Percentiles rank a stretch among this genome's conserved stretches.
Evolutionary conservation across 345 rosid genomes (phyloP).

Genomic region (Arabidopsis arenosa): DNA sequence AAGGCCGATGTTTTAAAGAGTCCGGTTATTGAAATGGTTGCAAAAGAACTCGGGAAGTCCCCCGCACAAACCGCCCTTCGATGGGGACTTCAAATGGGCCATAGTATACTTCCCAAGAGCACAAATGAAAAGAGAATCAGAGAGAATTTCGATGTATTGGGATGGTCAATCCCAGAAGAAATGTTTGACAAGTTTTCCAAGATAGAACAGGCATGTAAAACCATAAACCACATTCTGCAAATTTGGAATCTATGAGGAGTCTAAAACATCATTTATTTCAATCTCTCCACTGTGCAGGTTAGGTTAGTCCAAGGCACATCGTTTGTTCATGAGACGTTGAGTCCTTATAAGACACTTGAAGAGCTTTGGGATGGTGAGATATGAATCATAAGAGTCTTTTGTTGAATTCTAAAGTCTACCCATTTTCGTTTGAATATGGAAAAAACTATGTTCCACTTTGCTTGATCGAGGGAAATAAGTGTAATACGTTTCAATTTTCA

Average conservation of each 20-base stretch:
- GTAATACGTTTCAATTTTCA: neutral
- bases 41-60: conserved; percentile 69
- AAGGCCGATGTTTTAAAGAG: conserved; percentile 67
- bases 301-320: conserved; percentile 59
- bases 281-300: conserved; percentile 48
- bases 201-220: conserved; percentile 66
- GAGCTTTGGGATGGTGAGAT: conserved; percentile 92
- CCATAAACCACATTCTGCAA: neutral
- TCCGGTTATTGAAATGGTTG: conserved; percentile 54
- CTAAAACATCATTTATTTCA: neutral
- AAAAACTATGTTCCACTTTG: neutral
- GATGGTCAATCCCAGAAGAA: conserved; percentile 78
- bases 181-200: conserved; percentile 60
- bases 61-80: conserved; percentile 81
- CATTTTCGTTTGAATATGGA: neutral
- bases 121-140: conserved; percentile 63
- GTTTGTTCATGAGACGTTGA: conserved; percentile 59
- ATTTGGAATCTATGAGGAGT: neutral
- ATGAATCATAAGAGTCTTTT: conserved; percentile 8
- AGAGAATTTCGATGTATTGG: conserved; percentile 72
- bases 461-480: neutral
- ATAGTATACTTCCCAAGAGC: conserved; percentile 87
- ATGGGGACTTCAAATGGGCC: conserved; percentile 91
- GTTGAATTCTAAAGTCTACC: neutral
- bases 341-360: conserved; percentile 63